Conservation (phyloP, 306 rosid genomes). For the Cucumis hystrix region DNA sequence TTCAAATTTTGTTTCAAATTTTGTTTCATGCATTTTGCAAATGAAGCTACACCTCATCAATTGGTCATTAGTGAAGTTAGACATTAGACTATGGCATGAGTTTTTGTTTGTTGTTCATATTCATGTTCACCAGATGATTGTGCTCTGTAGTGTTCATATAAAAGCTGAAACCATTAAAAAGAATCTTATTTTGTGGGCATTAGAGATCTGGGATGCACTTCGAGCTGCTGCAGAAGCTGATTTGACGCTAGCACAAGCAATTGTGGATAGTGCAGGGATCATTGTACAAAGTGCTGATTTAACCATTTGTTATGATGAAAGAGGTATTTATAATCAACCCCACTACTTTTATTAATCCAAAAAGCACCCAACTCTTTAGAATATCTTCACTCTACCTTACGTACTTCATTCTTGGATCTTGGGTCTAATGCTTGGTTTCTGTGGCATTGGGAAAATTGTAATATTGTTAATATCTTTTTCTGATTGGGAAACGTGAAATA, state of each 20-base stretch:
- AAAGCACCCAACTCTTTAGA: not conserved
- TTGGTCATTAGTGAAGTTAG: not conserved
- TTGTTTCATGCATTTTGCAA: not conserved
- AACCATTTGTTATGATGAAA: slow-evolving; percentile 91
- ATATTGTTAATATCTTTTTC: not conserved
- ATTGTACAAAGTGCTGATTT: slow-evolving; percentile 86
- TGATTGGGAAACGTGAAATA: not conserved
- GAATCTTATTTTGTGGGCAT: slow-evolving; percentile 7
- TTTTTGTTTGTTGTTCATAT: no score
- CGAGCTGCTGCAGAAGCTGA: slow-evolving; percentile 98
- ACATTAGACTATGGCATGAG: not conserved
- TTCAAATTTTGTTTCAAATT: not conserved
- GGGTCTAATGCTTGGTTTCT: not conserved
- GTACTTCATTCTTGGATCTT: not conserved
- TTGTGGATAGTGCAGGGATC: slow-evolving; percentile 95
- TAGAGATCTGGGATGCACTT: slow-evolving; percentile 99
- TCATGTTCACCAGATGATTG: not conserved
- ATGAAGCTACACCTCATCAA: not conserved
- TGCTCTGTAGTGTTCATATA: not conserved
- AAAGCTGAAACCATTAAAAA: not conserved
- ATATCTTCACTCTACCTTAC: not conserved
- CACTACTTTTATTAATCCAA: not conserved
- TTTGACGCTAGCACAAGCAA: slow-evolving; percentile 71
- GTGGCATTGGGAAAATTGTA: not conserved
- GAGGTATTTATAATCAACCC: slow-evolving; percentile 26